These are phyloP conservation scores for Calophaca sinica DNA, from an alignment of 306 rosid genomes.

Conservation along the genomic window DNA sequence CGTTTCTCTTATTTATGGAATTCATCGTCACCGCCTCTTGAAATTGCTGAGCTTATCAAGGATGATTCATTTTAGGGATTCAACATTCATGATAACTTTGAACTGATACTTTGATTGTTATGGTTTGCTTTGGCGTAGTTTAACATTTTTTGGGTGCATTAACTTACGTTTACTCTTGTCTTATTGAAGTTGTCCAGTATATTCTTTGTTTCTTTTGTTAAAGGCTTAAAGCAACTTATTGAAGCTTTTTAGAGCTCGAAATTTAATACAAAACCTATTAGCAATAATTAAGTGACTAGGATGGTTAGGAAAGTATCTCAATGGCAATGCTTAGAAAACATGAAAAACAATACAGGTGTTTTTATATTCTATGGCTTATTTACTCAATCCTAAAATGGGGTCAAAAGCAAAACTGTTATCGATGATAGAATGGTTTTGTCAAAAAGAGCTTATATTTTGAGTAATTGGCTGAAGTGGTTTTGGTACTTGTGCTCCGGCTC, in stretches of 20 bases:
- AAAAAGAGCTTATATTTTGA: not conserved
- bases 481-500: not conserved
- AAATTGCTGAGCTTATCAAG: not conserved
- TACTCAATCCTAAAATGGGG: not conserved
- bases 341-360: not conserved
- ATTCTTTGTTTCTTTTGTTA: not conserved
- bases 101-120: not conserved
- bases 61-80: not conserved
- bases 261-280: not conserved
- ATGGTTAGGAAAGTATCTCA: not conserved
- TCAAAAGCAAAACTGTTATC: not conserved
- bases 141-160: not conserved
- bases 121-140: not conserved
- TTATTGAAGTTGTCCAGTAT: not conserved
- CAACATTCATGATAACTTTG: not conserved
- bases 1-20: not conserved
- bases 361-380: not conserved
- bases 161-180: not conserved
- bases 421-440: not conserved
- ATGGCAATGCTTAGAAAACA: not conserved
- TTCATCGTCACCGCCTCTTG: not conserved
- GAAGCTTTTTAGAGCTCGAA: not conserved
- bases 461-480: not conserved
- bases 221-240: not conserved
- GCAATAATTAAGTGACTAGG: not conserved